phyloP scores from a whole-genome alignment of 176 grass and related monocot genomes.

The Leersia perrieri region DNA sequence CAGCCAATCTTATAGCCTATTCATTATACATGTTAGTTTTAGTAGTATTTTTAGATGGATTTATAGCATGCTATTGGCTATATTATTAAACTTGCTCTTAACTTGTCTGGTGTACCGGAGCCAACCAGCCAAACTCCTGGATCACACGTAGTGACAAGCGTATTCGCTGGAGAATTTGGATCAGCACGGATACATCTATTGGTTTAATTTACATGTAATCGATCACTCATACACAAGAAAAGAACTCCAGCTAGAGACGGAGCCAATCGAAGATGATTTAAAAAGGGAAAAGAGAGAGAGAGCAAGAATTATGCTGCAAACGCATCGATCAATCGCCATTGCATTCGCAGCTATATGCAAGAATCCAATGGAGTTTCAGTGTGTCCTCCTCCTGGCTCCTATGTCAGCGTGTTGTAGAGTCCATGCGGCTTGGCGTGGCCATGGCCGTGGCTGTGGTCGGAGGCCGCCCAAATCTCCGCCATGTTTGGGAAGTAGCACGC shows the following conservation, averaged over 20 bases:
- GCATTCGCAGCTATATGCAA: not conserved
- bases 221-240: not conserved
- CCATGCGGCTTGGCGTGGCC: slow-evolving; percentile 24
- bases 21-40: too few relatives aligned
- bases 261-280: not conserved
- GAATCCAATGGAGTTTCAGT: not conserved
- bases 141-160: not conserved
- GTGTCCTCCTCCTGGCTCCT: too few relatives aligned
- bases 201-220: slow-evolving; percentile 31
- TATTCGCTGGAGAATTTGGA: not conserved
- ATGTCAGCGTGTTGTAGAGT: slow-evolving; percentile 35
- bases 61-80: too few relatives aligned
- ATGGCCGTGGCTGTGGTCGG: slow-evolving; percentile 22
- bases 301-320: not conserved
- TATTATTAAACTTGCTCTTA: too few relatives aligned
- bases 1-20: too few relatives aligned
- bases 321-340: not conserved
- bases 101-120: not conserved
- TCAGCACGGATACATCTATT: not conserved
- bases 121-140: not conserved
- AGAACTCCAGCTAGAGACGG: not conserved
- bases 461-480: slow-evolving; percentile 41
- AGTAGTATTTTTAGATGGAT: too few relatives aligned
- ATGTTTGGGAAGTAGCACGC: slow-evolving; percentile 56
- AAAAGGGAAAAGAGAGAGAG: not conserved